phyloP scores from a whole-genome alignment of 106 monocot genomes.

The Triglochin maritima region DNA sequence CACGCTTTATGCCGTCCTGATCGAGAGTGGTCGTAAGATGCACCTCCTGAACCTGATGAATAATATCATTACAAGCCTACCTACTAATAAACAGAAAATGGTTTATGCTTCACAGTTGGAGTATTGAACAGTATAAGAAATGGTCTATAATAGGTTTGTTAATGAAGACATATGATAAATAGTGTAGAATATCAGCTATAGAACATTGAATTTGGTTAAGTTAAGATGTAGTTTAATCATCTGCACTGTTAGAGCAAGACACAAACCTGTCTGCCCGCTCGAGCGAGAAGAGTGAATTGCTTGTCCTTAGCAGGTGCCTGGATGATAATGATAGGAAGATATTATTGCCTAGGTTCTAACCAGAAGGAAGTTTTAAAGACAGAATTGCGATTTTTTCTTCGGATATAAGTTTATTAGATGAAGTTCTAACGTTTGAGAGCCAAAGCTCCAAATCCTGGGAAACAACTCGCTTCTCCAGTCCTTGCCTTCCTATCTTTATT shows the following conservation, averaged over 20 bases:
- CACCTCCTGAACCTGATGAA: slow-evolving; percentile 75
- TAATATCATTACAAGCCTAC: not conserved
- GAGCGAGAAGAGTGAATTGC: slow-evolving; percentile 88
- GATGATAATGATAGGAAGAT: not conserved
- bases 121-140: no score
- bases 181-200: no score
- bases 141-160: no score
- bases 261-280: slow-evolving; percentile 91
- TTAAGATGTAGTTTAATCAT: no score
- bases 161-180: no score
- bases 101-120: no score
- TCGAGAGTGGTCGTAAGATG: slow-evolving; percentile 70
- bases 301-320: slow-evolving; percentile 78
- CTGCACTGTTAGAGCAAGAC: not conserved
- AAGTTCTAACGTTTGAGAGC: slow-evolving; percentile 73
- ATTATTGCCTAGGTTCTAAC: not conserved
- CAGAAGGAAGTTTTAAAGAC: not conserved
- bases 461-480: slow-evolving; percentile 93
- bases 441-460: slow-evolving; percentile 97
- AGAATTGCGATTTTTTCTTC: no score
- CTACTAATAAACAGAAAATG: no score
- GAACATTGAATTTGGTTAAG: no score
- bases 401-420: not conserved
- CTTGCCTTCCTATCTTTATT: slow-evolving; percentile 75
- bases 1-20: slow-evolving; percentile 74